Evolutionary conservation across 306 rosid species (phyloP).

Genomic region (Cicer bijugum): DNA sequence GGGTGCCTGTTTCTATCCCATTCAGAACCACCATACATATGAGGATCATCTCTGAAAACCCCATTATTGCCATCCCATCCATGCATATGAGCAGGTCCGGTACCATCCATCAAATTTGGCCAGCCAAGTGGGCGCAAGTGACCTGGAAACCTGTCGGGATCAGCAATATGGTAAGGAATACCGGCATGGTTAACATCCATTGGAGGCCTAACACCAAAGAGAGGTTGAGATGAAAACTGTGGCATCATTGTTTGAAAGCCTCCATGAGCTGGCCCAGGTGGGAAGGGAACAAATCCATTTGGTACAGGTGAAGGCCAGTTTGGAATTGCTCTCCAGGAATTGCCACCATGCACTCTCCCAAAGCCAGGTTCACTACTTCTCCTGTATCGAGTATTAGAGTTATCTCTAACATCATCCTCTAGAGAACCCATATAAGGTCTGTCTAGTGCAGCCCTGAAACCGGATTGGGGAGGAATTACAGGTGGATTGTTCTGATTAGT

Average conservation of each 20-base stretch:
- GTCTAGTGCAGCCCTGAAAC: conserved; percentile 76
- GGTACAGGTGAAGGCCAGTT: conserved; percentile 84
- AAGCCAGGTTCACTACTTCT: conserved; percentile 74
- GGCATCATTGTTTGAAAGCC: conserved; percentile 88
- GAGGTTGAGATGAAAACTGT: conserved; percentile 80
- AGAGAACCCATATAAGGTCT: conserved; percentile 77
- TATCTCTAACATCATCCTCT: conserved; percentile 87
- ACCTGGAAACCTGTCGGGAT: conserved; percentile 84
- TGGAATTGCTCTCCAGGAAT: conserved; percentile 93
- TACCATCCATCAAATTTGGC: conserved; percentile 89
- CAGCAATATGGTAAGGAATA: conserved; percentile 86
- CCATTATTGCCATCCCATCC: conserved; percentile 93
- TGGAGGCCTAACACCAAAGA: conserved; percentile 85
- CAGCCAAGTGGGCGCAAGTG: conserved; percentile 93
- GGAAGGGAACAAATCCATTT: conserved; percentile 93
- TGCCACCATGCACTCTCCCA: conserved; percentile 83
- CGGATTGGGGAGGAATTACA: conserved; percentile 61
- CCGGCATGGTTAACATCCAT: conserved; percentile 85
- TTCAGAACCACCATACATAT: conserved; percentile 75
- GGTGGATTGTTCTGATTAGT: conserved; percentile 64
- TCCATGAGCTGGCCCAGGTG: conserved; percentile 87
- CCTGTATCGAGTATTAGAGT: conserved; percentile 75
- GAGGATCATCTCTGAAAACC: conserved; percentile 78
- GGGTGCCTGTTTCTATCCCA: conserved; percentile 92
- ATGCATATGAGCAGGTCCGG: conserved; percentile 90